A percentile compares a stretch with the other conserved stretches of the same genome.
These are phyloP conservation scores for Phoma sp. DNA, from an alignment of 2,329 filamentous ascomycete genomes.

Conservation along the genomic window DNA sequence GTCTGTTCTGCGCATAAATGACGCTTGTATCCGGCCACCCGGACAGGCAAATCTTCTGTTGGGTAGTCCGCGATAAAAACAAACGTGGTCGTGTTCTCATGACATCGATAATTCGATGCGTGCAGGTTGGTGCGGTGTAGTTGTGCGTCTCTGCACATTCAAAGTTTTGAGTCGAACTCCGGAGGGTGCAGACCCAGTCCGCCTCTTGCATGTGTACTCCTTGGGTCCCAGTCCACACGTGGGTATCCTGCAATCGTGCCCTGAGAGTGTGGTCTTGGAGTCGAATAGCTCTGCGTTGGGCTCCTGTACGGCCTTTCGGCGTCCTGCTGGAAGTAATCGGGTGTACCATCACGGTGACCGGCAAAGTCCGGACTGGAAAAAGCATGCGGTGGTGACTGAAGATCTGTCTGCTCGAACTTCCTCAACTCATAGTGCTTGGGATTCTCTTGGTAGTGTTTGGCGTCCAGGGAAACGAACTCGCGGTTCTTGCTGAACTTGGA, in stretches of 20 bases:
- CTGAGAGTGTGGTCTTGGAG: conserved; percentile 48
- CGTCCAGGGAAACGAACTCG: conserved; percentile 91
- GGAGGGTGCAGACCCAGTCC: conserved; percentile 51
- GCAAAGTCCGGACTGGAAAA: conserved; percentile 33
- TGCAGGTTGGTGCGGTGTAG: background rate
- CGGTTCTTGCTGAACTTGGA: conserved; percentile 62
- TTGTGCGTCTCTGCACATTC: conserved; percentile 20
- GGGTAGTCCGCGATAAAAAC: background rate
- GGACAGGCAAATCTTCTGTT: background rate
- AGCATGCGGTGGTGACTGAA: conserved; percentile 38
- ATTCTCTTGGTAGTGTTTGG: conserved; percentile 52
- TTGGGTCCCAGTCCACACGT: conserved; percentile 47
- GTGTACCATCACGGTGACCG: conserved; percentile 36
- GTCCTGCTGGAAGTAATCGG: conserved; percentile 48
- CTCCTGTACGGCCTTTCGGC: conserved; percentile 49
- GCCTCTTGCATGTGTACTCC: conserved; percentile 48
- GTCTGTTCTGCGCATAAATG: background rate
- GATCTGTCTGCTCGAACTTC: conserved; percentile 37
- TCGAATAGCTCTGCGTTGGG: conserved; percentile 52
- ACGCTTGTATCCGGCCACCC: background rate
- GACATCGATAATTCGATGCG: background rate
- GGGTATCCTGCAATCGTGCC: conserved; percentile 21
- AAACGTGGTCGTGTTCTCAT: background rate
- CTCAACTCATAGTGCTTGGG: conserved; percentile 46
- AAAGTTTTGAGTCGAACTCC: conserved; percentile 39